Evolutionary conservation across 306 rosid genomes (phyloP).

Genomic region (Rosa rugosa): DNA sequence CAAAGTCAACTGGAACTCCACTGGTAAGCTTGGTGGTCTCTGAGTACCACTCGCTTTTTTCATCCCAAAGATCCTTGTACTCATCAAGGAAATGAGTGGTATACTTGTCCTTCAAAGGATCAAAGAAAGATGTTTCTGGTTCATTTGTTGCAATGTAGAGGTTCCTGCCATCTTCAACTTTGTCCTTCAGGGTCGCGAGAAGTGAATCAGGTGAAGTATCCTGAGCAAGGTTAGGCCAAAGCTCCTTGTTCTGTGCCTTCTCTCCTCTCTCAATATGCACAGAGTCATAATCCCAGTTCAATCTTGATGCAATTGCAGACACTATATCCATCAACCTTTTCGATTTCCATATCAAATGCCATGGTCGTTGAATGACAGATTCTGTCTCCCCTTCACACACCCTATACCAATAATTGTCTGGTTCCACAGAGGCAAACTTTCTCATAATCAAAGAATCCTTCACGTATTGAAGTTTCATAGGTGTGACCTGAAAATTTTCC

Average conservation of each 20-base stretch:
- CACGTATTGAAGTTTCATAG: constrained; percentile 72
- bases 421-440: constrained; percentile 88
- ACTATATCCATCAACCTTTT: constrained; percentile 91
- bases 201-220: constrained; percentile 84
- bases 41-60: constrained; percentile 72
- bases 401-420: constrained; percentile 94
- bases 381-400: constrained; percentile 98
- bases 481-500: constrained; percentile 81
- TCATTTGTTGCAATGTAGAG: constrained; percentile 89
- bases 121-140: constrained; percentile 66
- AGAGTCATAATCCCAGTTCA: constrained; percentile 94
- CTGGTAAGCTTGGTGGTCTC: constrained; percentile 75
- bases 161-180: constrained; percentile 80
- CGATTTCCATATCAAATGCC: constrained; percentile 96
- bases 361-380: constrained; percentile 81
- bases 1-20: constrained; percentile 77
- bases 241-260: constrained; percentile 83
- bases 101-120: constrained; percentile 87
- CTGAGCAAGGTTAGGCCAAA: constrained; percentile 92
- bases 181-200: constrained; percentile 66
- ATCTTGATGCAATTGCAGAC: constrained; percentile 70
- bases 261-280: constrained; percentile 94
- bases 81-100: constrained; percentile 85
- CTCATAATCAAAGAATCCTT: constrained; percentile 83
- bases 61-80: constrained; percentile 90